Evolutionary conservation across 1,139 yeast genomes (phyloP), one percentile per base, ranked within the genome.

Genomic region (Candida sanyaensis): DNA sequence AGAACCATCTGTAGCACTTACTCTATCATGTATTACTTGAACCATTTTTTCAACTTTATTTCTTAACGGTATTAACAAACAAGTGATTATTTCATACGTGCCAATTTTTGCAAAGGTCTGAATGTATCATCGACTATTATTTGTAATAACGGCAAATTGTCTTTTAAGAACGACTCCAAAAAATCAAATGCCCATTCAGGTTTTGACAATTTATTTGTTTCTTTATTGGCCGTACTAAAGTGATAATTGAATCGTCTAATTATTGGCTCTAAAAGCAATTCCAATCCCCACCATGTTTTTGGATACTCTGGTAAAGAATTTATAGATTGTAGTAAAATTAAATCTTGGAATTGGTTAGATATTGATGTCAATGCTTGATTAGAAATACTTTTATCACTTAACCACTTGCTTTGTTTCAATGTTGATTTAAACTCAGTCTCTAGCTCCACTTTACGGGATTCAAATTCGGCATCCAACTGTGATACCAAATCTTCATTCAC

Each of bases 111-210:
- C 2, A 57, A 50, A 3, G 60, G 56, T 49, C 68, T 67, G 31
- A 75, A 68, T 13, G 63, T 47, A n/a, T 61, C 61, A 41, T 69
- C 74, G 3, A 69, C 55, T 17, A 66, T 64, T 26, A 61, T 43
- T 46, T 71, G 68, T 50, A 84, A 58, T 43, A 70, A 58, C 24
- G 66, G 56, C 36, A 69, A 49, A 55, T 80, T 73, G 43, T 78
- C 74, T 12, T 71, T 69, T 21, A 88, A 55, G 48, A 82, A 79
- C 13, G 76, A 75, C 49, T 77, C 74, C 21, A 81, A 63, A 56
- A 79, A 88, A 29, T 71, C 71, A 50, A 86, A 75, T n/a, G 86
- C 81, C 86, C 92, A 85, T 62, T 89, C 96, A 0, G 96, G 96
- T 58, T 84, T 85, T 48, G 88, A 86, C 33, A 84, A 64, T 49